Base-by-base conservation (phyloP, 257 asterid genomes). In the Jacaranda mimosifolia region DNA sequence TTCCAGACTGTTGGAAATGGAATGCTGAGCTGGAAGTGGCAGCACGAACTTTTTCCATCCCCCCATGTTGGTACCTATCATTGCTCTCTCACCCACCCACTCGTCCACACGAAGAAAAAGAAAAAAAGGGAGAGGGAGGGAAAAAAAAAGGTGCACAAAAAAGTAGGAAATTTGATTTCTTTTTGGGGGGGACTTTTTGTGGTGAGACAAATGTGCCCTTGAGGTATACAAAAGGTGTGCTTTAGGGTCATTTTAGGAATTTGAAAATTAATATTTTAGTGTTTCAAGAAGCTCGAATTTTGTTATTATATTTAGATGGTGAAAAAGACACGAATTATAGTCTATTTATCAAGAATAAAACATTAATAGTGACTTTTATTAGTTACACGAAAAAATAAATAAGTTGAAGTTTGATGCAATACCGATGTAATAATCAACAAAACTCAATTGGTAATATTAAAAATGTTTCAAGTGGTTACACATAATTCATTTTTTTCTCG, bases 11-110 rank as follows among this genome's bases (percentile, higher is more conserved):
- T 68, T 51, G 79, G 80, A 62, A 62, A 52, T 36, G 80, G 74
- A 52, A 73, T 72, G 79, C 55, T 77, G 78, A 76, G 78, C 53
- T 83, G 85, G 81, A 70, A 26, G n/a, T 14, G 72, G 62, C 57
- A 17, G 59, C 63, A 67, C 64, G 18, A 46, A 76, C 60, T 18
- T 77, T 80, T 62, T 7, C 68, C 79, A 52, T 43, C 39, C 68
- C 60, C 62, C 75, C 21, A 66, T 53, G 83, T 72, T 68, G 60
- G 42, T n/a, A 13, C 32, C 55, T 80, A 76, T 76, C 79, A 81
- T 81, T 76, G 72, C 80, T 10, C 76, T 19, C 45, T 7, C 59
- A 52, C 73, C 70, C 68, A 40, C 72, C 81, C 74, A 80, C 80
- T 46, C 63, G 64, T 62, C 56, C 73, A 36, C 78, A 43, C 79